Evolutionary conservation across 225 moss, liverwort and hornwort genomes (phyloP).

Genomic region (Polytrichum commune): DNA sequence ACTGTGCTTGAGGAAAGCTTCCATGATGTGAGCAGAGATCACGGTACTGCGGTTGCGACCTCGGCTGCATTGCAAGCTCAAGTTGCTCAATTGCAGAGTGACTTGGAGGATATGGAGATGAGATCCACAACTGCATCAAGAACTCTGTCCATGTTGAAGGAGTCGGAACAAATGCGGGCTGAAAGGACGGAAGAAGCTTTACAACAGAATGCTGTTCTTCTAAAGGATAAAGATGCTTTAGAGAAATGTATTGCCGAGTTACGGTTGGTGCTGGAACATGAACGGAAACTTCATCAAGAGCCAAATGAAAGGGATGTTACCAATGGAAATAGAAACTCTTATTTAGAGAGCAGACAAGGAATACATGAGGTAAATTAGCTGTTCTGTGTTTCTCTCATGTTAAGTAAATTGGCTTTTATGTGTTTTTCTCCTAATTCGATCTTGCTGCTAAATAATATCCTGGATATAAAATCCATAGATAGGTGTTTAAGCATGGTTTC

Average conservation of each 20-base stretch:
- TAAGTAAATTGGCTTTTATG: no score
- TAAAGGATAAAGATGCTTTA: conserved; percentile 8
- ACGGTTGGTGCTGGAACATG: conserved; percentile 1
- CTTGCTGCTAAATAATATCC: no score
- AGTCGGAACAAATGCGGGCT: conserved; percentile 29
- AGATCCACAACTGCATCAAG: conserved; percentile 28
- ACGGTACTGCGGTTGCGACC: conserved; percentile 25
- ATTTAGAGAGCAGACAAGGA: no score
- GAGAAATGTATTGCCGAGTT: conserved; percentile 10
- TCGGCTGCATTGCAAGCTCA: conserved; percentile 39
- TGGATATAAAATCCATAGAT: no score
- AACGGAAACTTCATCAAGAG: conserved; percentile 15
- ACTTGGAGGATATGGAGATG: conserved; percentile 28
- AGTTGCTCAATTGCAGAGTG: conserved; percentile 29
- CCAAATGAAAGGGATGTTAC: conserved; percentile 10
- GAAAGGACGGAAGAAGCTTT: conserved; percentile 33
- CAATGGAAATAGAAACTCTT: no score
- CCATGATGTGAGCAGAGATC: conserved; percentile 18
- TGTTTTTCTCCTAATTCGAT: no score
- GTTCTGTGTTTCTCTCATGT: no score
- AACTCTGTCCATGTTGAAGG: conserved; percentile 26
- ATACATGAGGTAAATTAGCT: no score
- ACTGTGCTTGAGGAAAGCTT: conserved; percentile 31
- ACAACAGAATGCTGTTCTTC: conserved; percentile 5
- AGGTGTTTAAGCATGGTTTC: no score